Base-by-base conservation (phyloP, 2,329 filamentous ascomycete species). In the Pestalotiopsis fici region DNA sequence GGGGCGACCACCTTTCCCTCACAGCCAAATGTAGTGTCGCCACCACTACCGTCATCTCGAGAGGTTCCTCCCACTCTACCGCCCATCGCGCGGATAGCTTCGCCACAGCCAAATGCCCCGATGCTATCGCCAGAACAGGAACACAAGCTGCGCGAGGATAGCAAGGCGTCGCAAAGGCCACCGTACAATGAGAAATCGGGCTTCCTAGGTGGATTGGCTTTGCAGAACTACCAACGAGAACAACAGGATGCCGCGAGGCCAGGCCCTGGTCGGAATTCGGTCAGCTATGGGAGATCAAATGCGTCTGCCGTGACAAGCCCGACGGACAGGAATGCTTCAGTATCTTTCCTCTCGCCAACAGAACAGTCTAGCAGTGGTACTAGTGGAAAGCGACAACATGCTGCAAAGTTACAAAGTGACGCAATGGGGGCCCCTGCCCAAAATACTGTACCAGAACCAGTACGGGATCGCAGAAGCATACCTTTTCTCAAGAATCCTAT, bases 401-500 rank as follows among this genome's bases (percentile, higher is more conserved):
- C 82, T 27, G 74, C 80, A 25, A 78, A 81, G 62, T 72, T 83
- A 65, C 70, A 77, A 37, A 79, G 76, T 62, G 83, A 86, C 37
- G 73, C 81, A 5, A 71, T 78, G 28, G 66, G 70, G 4, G 64
- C 77, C 28, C 69, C 77, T n/a, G 74, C 74, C n/a, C 72, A 78
- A 7, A 70, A 74, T 27, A 68, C 73, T 25, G 74, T 73, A 18
- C 71, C 74, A 12, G 85, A 87, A 62, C 75, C 78, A 4, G 77
- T 81, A 1, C 86, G 84, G 72, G 79, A 81, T 31, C 87, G 83
- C 70, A 88, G 88, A 70, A 81, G 86, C 2, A 76, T 88, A 47
- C 86, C 87, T 0, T 89, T 89, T 65, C 77, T 89, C 9, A 88
- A 88, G 72, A 88, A 88, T 66, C 85, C 87, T 55, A 86, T 89